phyloP scores from a whole-genome alignment of 2,329 filamentous ascomycete species.

The Chrysosporium keratinophilum region DNA sequence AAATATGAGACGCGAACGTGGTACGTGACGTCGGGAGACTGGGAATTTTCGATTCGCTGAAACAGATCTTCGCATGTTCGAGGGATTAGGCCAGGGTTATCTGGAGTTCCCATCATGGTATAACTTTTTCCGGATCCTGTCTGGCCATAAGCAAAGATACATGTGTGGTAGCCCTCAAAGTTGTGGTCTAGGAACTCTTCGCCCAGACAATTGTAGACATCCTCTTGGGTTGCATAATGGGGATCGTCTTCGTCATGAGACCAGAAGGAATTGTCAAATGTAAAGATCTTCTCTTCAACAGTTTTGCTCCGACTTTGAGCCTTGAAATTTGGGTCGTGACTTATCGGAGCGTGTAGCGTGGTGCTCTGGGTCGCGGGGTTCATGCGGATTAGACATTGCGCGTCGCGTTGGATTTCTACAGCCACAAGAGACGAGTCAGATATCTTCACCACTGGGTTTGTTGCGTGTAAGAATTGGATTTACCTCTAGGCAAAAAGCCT shows the following conservation, averaged over 20 bases:
- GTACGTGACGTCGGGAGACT: constrained; percentile 87
- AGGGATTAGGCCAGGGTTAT: constrained; percentile 83
- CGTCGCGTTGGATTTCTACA: constrained; percentile 67
- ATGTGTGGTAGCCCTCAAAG: constrained; percentile 98
- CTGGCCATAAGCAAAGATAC: constrained; percentile 97
- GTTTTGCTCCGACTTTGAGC: constrained; percentile 58
- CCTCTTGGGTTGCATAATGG: constrained; percentile 84
- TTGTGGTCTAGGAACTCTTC: constrained; percentile 98
- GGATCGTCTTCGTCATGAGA: constrained; percentile 69
- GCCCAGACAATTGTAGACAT: constrained; percentile 86
- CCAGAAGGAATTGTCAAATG: constrained; percentile 98
- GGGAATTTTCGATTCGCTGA: constrained; percentile 74
- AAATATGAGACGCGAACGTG: constrained; percentile 97
- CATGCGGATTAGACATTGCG: constrained; percentile 84
- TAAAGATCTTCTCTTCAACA: constrained; percentile 80
- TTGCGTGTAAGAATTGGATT: constrained; percentile 13
- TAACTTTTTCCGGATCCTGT: constrained; percentile 97
- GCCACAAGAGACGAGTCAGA: constrained; percentile 18
- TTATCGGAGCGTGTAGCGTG: constrained; percentile 58
- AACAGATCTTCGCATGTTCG: constrained; percentile 94
- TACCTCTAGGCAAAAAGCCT: constrained; percentile 69
- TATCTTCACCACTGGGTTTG: background rate
- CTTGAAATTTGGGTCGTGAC: constrained; percentile 23
- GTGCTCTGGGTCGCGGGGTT: constrained; percentile 78
- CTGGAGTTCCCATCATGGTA: constrained; percentile 85